Evolutionary conservation across 371 early-diverging fungal species (phyloP), one percentile per base, ranked within the genome.

Genomic region (Apophysomyces elegans): DNA sequence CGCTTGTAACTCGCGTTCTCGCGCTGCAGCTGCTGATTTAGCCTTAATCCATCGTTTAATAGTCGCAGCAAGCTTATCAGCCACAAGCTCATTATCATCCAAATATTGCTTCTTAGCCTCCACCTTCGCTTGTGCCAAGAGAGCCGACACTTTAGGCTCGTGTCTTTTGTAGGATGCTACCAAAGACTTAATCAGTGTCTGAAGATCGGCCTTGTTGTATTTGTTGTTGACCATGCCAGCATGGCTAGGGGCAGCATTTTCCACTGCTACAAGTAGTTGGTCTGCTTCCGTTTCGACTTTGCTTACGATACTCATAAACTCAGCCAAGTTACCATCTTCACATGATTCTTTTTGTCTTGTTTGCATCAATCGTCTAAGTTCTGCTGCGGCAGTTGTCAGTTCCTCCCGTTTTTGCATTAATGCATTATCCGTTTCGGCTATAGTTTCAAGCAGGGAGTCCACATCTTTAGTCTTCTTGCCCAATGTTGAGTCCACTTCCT

Each of bases 171-270:
- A 77, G 4, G 67, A 60, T 2, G 62, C 56, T 6, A 72, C 72
- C 39, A 86, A 68, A 6, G 75, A 76, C 16, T 81, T 79, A 9
- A 76, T 73, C 46, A 84, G 47, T 0, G 67, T 56, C 37, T 86
- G 83, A 7, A 88, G 70, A 47, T 86, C 86, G 58, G 81, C 64
- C 21, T 81, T 83, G 35, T 68, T 77, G 46, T 83, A 72, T 21
- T 65, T 64, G 37, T 79, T 69, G 5, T 80, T 70, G 14, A 74
- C 72, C 0, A 75, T 58, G 14, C 66, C 67, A 2, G 83, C 81
- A 56, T 74, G 66, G 7, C 75, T 75, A 1, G 80, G 73, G 1
- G 82, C 72, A 13, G 76, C 69, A 14, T 74, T 67, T 5, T 58
- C 79, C 7, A 80, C 66, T 1, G 71, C 67, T 43, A 62, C 66